These are phyloP conservation scores for Pezicula rhizophila DNA, from an alignment of 2,329 filamentous ascomycete genomes.

Conservation along the genomic window DNA sequence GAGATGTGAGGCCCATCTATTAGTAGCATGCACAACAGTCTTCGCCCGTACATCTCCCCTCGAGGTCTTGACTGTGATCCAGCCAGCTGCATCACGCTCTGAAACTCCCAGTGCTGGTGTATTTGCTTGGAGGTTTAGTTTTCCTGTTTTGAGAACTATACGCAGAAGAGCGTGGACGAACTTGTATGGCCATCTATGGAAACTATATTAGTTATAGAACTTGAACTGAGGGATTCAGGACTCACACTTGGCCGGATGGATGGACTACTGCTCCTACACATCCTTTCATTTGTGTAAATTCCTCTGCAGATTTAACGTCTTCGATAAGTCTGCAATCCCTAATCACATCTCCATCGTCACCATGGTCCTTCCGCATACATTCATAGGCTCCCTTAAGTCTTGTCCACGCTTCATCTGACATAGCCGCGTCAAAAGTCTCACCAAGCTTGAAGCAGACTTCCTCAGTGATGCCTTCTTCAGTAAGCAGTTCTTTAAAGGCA, in stretches of 20 bases:
- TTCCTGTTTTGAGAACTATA: conserved; percentile 38
- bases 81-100: conserved; percentile 17
- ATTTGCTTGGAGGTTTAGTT: conserved; percentile 44
- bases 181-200: conserved; percentile 28
- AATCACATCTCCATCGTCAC: conserved; percentile 24
- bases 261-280: conserved; percentile 24
- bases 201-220: not conserved
- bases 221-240: not conserved
- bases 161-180: conserved; percentile 53
- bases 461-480: conserved; percentile 27
- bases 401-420: conserved; percentile 26
- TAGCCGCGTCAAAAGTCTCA: conserved; percentile 28
- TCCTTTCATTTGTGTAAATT: conserved; percentile 27
- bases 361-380: conserved; percentile 22
- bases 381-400: conserved; percentile 23
- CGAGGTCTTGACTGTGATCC: conserved; percentile 43
- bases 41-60: conserved; percentile 47
- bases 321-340: conserved; percentile 27
- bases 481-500: conserved; percentile 32
- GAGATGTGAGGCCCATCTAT: conserved; percentile 58
- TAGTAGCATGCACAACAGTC: conserved; percentile 57
- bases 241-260: conserved; percentile 10
- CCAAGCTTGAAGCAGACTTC: conserved; percentile 25
- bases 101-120: conserved; percentile 34
- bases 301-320: conserved; percentile 21